Evolutionary conservation across 164 flowering plant species (phyloP).

Genomic region (Taxillus chinensis): DNA sequence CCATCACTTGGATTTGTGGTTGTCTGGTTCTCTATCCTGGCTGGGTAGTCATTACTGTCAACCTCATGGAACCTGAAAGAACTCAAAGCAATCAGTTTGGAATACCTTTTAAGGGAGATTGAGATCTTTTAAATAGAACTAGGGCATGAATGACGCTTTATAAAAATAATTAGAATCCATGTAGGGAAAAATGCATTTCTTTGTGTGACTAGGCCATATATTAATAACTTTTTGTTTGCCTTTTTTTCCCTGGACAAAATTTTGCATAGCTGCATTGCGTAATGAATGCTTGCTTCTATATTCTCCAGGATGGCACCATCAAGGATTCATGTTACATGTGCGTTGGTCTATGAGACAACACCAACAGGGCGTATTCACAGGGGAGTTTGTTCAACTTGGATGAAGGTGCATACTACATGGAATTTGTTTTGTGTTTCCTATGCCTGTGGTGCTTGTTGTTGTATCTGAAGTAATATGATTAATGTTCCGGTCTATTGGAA

Average conservation of each 20-base stretch:
- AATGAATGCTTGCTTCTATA: constrained; percentile 2
- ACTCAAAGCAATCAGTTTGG: too few relatives aligned
- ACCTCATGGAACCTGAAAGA: too few relatives aligned
- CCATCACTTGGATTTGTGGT: too few relatives aligned
- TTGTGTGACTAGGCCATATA: too few relatives aligned
- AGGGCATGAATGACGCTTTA: too few relatives aligned
- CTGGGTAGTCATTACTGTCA: too few relatives aligned
- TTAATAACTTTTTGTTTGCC: too few relatives aligned
- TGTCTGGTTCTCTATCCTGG: too few relatives aligned
- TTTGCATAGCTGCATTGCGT: neutral
- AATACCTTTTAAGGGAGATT: too few relatives aligned
- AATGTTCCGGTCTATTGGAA: neutral
- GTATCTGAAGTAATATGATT: neutral
- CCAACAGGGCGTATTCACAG: constrained; percentile 87
- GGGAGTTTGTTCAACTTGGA: constrained; percentile 98
- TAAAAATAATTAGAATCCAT: too few relatives aligned
- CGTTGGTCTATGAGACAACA: constrained; percentile 72
- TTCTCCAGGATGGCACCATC: constrained; percentile 64
- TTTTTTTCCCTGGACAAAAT: neutral
- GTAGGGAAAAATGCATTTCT: too few relatives aligned
- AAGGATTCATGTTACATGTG: constrained; percentile 94
- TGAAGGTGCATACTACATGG: constrained; percentile 51
- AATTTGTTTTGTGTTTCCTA: neutral
- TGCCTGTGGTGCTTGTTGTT: neutral
- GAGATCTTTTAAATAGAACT: too few relatives aligned